Conservation (phyloP, 164 flowering plant genomes). For the Annona squamosa region DNA sequence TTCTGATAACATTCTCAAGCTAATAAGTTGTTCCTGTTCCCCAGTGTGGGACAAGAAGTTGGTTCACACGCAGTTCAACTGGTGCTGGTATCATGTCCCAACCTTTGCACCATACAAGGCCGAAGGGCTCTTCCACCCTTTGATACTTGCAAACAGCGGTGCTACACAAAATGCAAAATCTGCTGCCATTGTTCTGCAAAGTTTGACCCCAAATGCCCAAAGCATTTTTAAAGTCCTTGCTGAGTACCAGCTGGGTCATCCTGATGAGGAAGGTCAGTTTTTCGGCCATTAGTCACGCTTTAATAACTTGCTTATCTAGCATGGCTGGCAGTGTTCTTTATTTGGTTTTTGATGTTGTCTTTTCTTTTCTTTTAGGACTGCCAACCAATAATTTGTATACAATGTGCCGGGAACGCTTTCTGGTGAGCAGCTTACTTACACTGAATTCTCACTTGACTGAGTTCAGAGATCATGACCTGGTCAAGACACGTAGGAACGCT, state of each 20-base stretch:
- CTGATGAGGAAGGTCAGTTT: slow-evolving; percentile 77
- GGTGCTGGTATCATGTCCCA: slow-evolving; percentile 96
- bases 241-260: slow-evolving; percentile 69
- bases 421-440: slow-evolving; percentile 32
- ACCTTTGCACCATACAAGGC: slow-evolving; percentile 83
- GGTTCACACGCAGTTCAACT: slow-evolving; percentile 91
- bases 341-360: neutral
- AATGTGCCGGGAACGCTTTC: slow-evolving; percentile 58
- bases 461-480: slow-evolving; percentile 89
- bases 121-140: slow-evolving; percentile 70
- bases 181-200: slow-evolving; percentile 81
- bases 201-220: slow-evolving; percentile 97
- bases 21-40: slow-evolving; percentile 8
- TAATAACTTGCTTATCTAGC: neutral
- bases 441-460: slow-evolving; percentile 91
- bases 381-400: slow-evolving; percentile 50
- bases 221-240: slow-evolving; percentile 87
- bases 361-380: slow-evolving; percentile 50
- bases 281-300: neutral
- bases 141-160: slow-evolving; percentile 70
- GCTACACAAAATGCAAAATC: slow-evolving; percentile 73
- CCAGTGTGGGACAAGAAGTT: slow-evolving; percentile 98
- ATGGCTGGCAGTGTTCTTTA: neutral
- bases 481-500: slow-evolving; percentile 56
- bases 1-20: neutral